Conservation (phyloP, 139 green algal species). For the Pedinophyceae sp. region DNA sequence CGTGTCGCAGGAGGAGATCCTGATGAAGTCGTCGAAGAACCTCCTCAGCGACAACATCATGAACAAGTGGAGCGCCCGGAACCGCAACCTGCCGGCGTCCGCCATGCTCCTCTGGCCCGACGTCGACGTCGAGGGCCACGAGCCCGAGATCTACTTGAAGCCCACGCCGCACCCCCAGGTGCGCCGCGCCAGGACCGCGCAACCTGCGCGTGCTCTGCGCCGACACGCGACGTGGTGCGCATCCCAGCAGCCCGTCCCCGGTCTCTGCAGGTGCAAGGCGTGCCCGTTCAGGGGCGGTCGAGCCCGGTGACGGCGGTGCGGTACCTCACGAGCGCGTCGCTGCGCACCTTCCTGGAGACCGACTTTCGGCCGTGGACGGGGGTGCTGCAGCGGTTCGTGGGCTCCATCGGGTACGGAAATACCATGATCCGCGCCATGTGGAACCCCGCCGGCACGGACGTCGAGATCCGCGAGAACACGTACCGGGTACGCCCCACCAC, state of each 20-base stretch:
- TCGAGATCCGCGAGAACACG: neutral
- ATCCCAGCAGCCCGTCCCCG: too few relatives aligned
- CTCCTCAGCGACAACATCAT: neutral
- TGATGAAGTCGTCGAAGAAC: neutral
- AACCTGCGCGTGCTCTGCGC: too few relatives aligned
- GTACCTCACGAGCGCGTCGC: neutral
- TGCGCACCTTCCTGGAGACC: neutral
- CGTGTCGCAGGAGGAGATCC: neutral
- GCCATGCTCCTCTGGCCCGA: neutral
- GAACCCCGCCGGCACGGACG: neutral
- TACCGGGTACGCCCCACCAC: too few relatives aligned
- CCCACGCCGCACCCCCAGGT: neutral
- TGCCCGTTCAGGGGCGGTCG: too few relatives aligned
- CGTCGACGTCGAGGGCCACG: neutral
- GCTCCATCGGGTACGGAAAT: neutral
- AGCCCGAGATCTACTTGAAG: neutral
- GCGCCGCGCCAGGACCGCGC: too few relatives aligned
- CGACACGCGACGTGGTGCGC: too few relatives aligned
- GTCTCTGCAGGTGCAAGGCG: too few relatives aligned
- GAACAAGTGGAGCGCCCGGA: neutral
- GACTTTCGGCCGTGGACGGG: neutral
- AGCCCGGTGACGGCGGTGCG: neutral
- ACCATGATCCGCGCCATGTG: neutral
- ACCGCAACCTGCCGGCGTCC: neutral
- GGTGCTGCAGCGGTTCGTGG: neutral